These are phyloP conservation scores for Ogataea polymorpha DNA, from an alignment of 805 yeast genomes.

Conservation along the genomic window DNA sequence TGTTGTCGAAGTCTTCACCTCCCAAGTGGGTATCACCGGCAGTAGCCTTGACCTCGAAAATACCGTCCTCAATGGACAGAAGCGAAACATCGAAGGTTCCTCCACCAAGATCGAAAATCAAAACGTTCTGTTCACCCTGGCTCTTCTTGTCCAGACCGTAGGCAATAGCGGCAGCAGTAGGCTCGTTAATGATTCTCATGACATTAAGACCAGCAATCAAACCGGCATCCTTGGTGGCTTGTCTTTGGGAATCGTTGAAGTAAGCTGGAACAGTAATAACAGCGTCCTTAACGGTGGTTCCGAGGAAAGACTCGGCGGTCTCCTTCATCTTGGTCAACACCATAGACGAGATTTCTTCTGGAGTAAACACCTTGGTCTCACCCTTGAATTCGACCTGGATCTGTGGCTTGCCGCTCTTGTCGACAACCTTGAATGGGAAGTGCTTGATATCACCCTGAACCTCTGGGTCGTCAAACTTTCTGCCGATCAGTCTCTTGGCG, in stretches of 20 bases:
- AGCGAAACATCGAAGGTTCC: conserved; percentile 98
- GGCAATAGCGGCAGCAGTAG: conserved; percentile 98
- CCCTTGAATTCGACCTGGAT: conserved; percentile 68
- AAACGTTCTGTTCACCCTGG: conserved; percentile 88
- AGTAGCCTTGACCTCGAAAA: conserved; percentile 95
- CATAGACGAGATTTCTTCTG: conserved; percentile 76
- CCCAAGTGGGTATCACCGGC: conserved; percentile 99
- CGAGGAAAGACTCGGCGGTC: conserved; percentile 75
- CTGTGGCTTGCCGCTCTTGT: conserved; percentile 64
- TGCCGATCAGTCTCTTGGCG: conserved; percentile 80
- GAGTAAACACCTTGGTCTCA: conserved; percentile 66
- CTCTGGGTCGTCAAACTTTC: conserved; percentile 69
- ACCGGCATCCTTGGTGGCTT: conserved; percentile 82
- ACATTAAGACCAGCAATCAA: conserved; percentile 77
- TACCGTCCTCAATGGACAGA: conserved; percentile 91
- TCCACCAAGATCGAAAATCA: conserved; percentile 96
- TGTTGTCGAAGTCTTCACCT: conserved; percentile 99
- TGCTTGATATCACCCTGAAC: conserved; percentile 90
- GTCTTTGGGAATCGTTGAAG: conserved; percentile 78
- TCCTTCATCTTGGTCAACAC: conserved; percentile 80
- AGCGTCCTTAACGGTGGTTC: conserved; percentile 68
- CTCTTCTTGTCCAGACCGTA: conserved; percentile 74
- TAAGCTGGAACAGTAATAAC: conserved; percentile 79
- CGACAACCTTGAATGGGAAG: conserved; percentile 77
- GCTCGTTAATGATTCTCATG: conserved; percentile 74